phyloP scores from a whole-genome alignment of 2,329 filamentous ascomycete species.

The Atkinsonella hypoxylon region DNA sequence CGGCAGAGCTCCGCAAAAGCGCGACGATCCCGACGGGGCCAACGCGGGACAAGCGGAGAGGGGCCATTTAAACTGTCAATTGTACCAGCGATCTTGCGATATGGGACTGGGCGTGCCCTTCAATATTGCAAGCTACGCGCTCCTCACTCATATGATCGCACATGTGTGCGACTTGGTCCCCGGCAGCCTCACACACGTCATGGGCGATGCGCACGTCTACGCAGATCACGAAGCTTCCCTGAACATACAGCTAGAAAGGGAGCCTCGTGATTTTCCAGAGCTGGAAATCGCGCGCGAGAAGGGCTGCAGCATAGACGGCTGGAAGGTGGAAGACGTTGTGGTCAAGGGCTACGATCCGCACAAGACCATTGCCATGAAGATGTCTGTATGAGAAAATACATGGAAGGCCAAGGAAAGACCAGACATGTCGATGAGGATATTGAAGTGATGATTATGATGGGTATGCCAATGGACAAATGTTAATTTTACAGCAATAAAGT shows the following conservation, averaged over 20 bases:
- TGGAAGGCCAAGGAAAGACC: background rate
- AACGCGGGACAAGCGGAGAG: constrained; percentile 21
- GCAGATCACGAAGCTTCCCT: constrained; percentile 84
- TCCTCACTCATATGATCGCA: constrained; percentile 91
- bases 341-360: constrained; percentile 84
- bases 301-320: constrained; percentile 74
- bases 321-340: constrained; percentile 78
- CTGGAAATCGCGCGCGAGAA: constrained; percentile 58
- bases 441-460: background rate
- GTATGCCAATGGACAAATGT: background rate
- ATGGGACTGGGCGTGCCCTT: constrained; percentile 97
- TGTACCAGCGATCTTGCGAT: constrained; percentile 92
- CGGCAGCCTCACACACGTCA: constrained; percentile 81
- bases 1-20: background rate
- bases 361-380: constrained; percentile 93
- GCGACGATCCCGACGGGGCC: background rate
- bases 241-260: constrained; percentile 64
- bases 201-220: constrained; percentile 98
- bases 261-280: constrained; percentile 70
- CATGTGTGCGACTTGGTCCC: constrained; percentile 75
- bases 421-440: background rate
- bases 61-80: constrained; percentile 70
- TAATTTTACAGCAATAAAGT: background rate
- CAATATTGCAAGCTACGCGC: constrained; percentile 90
- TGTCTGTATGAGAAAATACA: constrained; percentile 59